Conservation (phyloP, 495 filamentous ascomycete genomes). For the Penicillium malachiteum region DNA sequence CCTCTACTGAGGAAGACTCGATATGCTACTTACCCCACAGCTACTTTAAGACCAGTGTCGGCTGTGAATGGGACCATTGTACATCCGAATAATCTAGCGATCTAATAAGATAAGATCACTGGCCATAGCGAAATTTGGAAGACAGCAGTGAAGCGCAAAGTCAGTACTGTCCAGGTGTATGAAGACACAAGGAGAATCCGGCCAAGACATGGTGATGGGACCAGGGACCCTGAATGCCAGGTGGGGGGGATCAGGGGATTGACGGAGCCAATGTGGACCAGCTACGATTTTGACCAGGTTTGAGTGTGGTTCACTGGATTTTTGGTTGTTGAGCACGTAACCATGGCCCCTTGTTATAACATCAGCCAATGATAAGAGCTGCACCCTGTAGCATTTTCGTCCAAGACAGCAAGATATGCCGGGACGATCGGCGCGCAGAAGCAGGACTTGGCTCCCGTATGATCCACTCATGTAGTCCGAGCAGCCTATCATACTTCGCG, state of each 20-base stretch:
- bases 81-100: slow-evolving; percentile 13
- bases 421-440: slow-evolving; percentile 23
- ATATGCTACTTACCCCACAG: slow-evolving; percentile 34
- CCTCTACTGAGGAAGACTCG: background rate
- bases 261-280: slow-evolving; percentile 5
- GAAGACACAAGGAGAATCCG: slow-evolving; percentile 1
- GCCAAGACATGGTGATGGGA: slow-evolving; percentile 5
- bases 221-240: slow-evolving; percentile 6
- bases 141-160: slow-evolving; percentile 1
- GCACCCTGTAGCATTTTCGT: slow-evolving; percentile 1
- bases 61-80: slow-evolving; percentile 34
- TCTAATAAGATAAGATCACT: slow-evolving; percentile 1
- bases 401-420: slow-evolving; percentile 21
- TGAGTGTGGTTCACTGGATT: slow-evolving; percentile 6
- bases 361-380: slow-evolving; percentile 11
- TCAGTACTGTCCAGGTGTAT: too few species aligned
- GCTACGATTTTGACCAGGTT: too few species aligned
- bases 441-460: slow-evolving; percentile 22
- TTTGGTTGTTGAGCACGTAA: slow-evolving; percentile 10
- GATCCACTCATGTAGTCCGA: slow-evolving; percentile 17
- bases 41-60: slow-evolving; percentile 37
- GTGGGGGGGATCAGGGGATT: slow-evolving; percentile 25
- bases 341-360: slow-evolving; percentile 12
- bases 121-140: slow-evolving; percentile 16
- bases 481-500: background rate